Percentiles rank a stretch among this genome's conserved stretches.
Evolutionary conservation across 805 yeast species (phyloP).

Genomic region (Candida hispaniensis): DNA sequence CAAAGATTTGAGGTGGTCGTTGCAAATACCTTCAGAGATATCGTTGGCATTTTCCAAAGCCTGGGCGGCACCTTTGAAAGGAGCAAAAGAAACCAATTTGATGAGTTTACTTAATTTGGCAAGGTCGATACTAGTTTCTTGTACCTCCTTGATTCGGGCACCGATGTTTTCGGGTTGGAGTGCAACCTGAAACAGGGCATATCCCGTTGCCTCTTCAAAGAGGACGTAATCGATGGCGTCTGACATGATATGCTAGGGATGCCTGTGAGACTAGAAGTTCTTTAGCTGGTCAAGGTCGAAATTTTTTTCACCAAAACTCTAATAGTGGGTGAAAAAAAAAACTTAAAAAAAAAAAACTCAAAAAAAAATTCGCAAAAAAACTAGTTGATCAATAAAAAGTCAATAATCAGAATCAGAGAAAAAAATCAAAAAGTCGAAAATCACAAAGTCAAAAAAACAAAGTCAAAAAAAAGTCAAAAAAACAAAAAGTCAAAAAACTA

Average conservation of each 20-base stretch:
- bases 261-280: constrained; percentile 11
- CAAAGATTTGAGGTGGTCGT: constrained; percentile 81
- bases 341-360: no score
- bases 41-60: constrained; percentile 98
- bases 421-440: no score
- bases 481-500: no score
- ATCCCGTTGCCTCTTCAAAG: constrained; percentile 98
- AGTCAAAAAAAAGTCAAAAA: no score
- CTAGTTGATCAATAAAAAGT: no score
- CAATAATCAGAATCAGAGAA: no score
- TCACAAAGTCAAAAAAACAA: no score
- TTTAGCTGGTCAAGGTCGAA: no score
- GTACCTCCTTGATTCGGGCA: constrained; percentile 85
- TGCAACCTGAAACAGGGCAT: constrained; percentile 88
- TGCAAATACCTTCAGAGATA: constrained; percentile 91
- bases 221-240: constrained; percentile 64
- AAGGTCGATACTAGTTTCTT: constrained; percentile 76
- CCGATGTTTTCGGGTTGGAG: constrained; percentile 93
- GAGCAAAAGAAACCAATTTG: constrained; percentile 90
- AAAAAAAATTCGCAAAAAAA: no score
- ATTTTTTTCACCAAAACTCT: no score
- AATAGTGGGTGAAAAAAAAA: no score
- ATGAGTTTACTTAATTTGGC: constrained; percentile 83
- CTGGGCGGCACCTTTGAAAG: constrained; percentile 98
- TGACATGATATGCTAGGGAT: constrained; percentile 5